Base-by-base conservation (phyloP, 1,284 basidiomycete genomes). In the Bondarzewia mesenterica region DNA sequence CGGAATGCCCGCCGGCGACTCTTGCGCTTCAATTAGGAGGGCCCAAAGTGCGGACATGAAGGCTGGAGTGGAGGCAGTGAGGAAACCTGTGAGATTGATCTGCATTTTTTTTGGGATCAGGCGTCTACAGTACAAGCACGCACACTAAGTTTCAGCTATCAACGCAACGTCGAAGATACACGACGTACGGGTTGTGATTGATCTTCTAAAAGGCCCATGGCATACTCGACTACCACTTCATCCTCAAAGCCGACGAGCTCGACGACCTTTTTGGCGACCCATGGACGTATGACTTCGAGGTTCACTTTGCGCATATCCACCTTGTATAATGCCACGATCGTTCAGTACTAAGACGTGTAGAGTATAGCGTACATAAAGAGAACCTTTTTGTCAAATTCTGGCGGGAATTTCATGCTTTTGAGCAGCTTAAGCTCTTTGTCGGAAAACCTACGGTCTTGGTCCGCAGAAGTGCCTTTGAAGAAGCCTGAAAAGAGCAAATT, bases 231-330 rank as follows among this genome's bases (percentile, higher is more conserved):
- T 25, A 99, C 88, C 35, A 99, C 87, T 61, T 99, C 95, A 64
- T 99, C 95, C 62, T 99, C 95, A 45, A 98, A 84, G 5, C 93
- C 92, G 35, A 95, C 80, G 20, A 97, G 76, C 57, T 93, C 88
- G 4, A 88, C 80, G 48, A 96, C 82, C 62, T 91, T 90, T 69
- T 90, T 90, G 4, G 90, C 85, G 50, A 97, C 86, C 95, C 95
- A 99, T 2, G 93, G 91, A 48, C 89, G 75, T 61, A 97, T 87
- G 56, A 94, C 89, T 26, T 76, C 74, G 53, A 93, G 63, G 64
- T 96, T 95, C 51, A 98, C 93, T 73, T 96, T 96, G 46, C 88
- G 78, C 80, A 95, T 89, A 66, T 97, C 93, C 46, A 97, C 92
- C 86, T 91, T 57, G 4, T 7, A 15, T 16, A 26, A 14, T 25